Conservation (phyloP, 1,284 basidiomycete genomes). For the Tylopilus orsonianus region DNA sequence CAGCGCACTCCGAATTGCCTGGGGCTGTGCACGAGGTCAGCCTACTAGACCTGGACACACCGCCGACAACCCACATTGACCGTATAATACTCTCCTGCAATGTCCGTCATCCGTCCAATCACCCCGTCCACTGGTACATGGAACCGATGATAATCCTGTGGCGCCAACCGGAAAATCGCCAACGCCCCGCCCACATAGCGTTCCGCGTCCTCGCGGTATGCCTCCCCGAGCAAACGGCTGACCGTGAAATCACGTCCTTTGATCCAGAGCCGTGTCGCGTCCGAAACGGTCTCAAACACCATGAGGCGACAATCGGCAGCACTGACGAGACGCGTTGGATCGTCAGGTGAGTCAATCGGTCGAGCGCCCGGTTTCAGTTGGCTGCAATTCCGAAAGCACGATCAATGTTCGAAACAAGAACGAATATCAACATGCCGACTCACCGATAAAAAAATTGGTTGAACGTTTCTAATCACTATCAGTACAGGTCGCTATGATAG, state of each 20-base stretch:
- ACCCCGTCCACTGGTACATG: conserved; percentile 88
- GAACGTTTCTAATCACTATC: conserved; percentile 66
- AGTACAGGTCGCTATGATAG: neutral
- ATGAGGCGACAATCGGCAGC: conserved; percentile 94
- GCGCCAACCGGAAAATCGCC: conserved; percentile 90
- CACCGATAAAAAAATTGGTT: conserved; percentile 86
- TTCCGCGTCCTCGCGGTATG: conserved; percentile 66
- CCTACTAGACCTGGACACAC: conserved; percentile 11
- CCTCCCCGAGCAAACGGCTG: conserved; percentile 75
- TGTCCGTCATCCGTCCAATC: conserved; percentile 78
- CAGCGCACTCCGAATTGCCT: conserved; percentile 77
- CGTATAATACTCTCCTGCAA: conserved; percentile 89
- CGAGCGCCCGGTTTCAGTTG: conserved; percentile 85
- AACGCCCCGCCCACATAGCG: conserved; percentile 76
- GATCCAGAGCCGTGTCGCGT: conserved; percentile 93
- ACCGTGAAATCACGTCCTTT: conserved; percentile 94
- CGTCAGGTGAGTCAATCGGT: conserved; percentile 71
- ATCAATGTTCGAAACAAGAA: conserved; percentile 34
- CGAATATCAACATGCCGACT: neutral
- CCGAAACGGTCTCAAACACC: conserved; percentile 82
- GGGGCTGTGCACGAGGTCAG: conserved; percentile 49
- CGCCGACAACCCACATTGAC: conserved; percentile 66
- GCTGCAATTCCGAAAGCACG: conserved; percentile 39
- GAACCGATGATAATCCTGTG: conserved; percentile 97
- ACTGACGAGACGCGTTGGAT: conserved; percentile 79